Evolutionary conservation across 2,329 filamentous ascomycete species (phyloP).

Genomic region (Magnaporthiopsis rhizophila): DNA sequence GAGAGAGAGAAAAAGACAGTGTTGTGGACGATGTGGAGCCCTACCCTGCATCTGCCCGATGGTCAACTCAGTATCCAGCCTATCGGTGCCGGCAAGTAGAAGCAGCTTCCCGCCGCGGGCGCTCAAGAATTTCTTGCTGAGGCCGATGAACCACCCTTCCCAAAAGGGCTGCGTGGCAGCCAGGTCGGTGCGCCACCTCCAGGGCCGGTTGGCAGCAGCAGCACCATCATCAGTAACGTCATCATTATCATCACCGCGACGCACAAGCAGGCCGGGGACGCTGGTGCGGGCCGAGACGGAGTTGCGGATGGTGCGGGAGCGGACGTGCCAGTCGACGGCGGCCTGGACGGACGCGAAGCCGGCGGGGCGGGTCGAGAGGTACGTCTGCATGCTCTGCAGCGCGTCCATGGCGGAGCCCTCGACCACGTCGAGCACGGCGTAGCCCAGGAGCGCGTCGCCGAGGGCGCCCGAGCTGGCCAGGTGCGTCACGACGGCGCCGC

Average conservation of each 20-base stretch:
- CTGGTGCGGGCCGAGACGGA: slow-evolving; percentile 75
- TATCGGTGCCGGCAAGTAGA: slow-evolving; percentile 79
- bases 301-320: slow-evolving; percentile 81
- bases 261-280: slow-evolving; percentile 68
- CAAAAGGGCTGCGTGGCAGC: slow-evolving; percentile 81
- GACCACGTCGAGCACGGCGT: slow-evolving; percentile 88
- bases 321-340: slow-evolving; percentile 89
- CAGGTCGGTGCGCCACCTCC: slow-evolving; percentile 83
- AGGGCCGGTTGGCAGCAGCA: slow-evolving; percentile 46
- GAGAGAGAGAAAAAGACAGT: no score
- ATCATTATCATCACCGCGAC: slow-evolving; percentile 29
- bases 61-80: slow-evolving; percentile 83
- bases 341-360: slow-evolving; percentile 70
- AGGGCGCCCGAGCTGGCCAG: slow-evolving; percentile 62
- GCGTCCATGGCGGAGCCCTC: slow-evolving; percentile 95
- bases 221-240: slow-evolving; percentile 31
- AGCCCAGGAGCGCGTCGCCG: slow-evolving; percentile 60
- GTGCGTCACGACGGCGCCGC: slow-evolving; percentile 84
- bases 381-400: slow-evolving; percentile 86
- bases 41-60: slow-evolving; percentile 95
- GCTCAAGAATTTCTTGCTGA: slow-evolving; percentile 80
- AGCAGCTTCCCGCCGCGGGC: slow-evolving; percentile 78
- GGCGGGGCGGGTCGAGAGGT: slow-evolving; percentile 71
- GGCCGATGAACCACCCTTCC: slow-evolving; percentile 85
- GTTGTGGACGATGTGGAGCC: slow-evolving; percentile 10